These are phyloP conservation scores for Xerocomellus chrysenteron DNA, from an alignment of 768 basidiomycete species.

Conservation along the genomic window DNA sequence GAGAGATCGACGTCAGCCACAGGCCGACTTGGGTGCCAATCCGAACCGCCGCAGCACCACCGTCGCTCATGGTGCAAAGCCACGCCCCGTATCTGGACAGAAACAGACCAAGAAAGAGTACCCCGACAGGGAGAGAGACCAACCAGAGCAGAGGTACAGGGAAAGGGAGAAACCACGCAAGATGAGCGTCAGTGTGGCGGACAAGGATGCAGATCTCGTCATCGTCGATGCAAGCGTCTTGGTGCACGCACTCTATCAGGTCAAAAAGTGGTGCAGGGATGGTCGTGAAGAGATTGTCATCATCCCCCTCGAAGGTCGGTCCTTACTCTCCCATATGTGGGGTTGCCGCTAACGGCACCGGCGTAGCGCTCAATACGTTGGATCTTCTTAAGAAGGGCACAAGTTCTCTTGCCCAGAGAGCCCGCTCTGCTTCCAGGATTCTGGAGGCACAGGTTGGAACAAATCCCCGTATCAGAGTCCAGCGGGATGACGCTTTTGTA, in stretches of 20 bases:
- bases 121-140: slow-evolving; percentile 20
- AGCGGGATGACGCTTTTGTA: slow-evolving; percentile 79
- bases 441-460: slow-evolving; percentile 85
- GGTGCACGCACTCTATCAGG: slow-evolving; percentile 70
- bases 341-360: slow-evolving; percentile 8
- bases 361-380: slow-evolving; percentile 80
- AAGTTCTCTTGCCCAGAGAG: slow-evolving; percentile 72
- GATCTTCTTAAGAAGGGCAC: slow-evolving; percentile 93
- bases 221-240: slow-evolving; percentile 83
- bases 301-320: slow-evolving; percentile 84
- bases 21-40: slow-evolving; percentile 15
- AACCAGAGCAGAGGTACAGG: slow-evolving; percentile 16
- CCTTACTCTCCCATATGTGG: background rate
- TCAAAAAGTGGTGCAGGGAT: slow-evolving; percentile 81
- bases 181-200: slow-evolving; percentile 26
- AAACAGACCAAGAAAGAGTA: slow-evolving; percentile 26
- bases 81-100: slow-evolving; percentile 20
- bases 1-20: slow-evolving; percentile 48
- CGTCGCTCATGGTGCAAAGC: slow-evolving; percentile 20
- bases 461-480: slow-evolving; percentile 78
- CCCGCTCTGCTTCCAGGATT: slow-evolving; percentile 84
- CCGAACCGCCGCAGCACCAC: slow-evolving; percentile 17
- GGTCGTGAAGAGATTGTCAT: slow-evolving; percentile 78
- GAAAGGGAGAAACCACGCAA: slow-evolving; percentile 25
- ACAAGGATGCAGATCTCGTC: slow-evolving; percentile 71